Conservation (phyloP, 495 filamentous ascomycete species). For the Symbiotaphrina buchneri region DNA sequence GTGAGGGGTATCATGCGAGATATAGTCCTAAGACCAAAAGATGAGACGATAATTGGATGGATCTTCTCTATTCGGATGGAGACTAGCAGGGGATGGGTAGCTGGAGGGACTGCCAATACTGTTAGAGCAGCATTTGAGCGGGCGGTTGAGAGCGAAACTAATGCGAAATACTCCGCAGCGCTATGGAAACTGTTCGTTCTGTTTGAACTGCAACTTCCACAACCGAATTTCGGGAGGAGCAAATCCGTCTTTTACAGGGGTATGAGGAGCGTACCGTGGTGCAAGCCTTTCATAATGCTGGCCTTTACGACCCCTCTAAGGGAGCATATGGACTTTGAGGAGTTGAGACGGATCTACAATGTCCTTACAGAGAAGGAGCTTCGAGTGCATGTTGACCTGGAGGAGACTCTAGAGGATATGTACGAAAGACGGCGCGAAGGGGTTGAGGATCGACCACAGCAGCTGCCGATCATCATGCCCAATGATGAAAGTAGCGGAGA, state of each 20-base stretch:
- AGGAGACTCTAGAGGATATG: conserved; percentile 4
- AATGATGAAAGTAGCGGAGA: too few species aligned
- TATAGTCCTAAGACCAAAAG: conserved; percentile 15
- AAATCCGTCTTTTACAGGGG: conserved; percentile 24
- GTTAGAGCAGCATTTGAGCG: conserved; percentile 47
- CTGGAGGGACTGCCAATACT: conserved; percentile 32
- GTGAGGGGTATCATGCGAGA: conserved; percentile 34
- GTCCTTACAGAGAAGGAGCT: conserved; percentile 5
- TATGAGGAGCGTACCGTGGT: conserved; percentile 46
- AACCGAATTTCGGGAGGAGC: conserved; percentile 16
- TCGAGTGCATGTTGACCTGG: conserved; percentile 4
- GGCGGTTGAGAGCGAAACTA: conserved; percentile 24
- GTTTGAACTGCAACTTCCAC: conserved; percentile 20
- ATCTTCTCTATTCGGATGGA: conserved; percentile 50
- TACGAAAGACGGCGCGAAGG: too few species aligned
- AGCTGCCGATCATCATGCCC: too few species aligned
- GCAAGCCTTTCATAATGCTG: conserved; percentile 18
- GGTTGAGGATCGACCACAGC: too few species aligned
- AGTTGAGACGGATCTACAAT: conserved; percentile 3
- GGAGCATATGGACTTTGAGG: not conserved
- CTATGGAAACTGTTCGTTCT: conserved; percentile 49
- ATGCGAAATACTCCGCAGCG: conserved; percentile 11
- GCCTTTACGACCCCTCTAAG: conserved; percentile 2
- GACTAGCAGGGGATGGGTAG: conserved; percentile 17
- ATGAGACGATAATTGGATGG: conserved; percentile 28